Base-by-base conservation (phyloP, 768 basidiomycete genomes). In the Grammothele lineata region DNA sequence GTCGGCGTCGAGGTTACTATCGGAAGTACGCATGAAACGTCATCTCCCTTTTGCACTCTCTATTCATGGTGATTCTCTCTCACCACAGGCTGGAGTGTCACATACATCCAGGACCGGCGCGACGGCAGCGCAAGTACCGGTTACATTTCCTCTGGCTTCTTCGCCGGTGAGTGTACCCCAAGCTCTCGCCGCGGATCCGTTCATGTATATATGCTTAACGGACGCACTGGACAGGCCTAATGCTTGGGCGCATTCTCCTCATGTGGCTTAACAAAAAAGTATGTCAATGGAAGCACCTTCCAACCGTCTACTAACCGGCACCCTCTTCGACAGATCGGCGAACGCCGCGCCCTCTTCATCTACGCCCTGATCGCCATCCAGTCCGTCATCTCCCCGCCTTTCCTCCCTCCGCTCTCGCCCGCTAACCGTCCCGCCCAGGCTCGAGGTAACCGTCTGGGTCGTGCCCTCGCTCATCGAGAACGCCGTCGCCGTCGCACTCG, bases 381-480 rank as follows among this genome's bases (percentile, higher is more conserved):
- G 61, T 62, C 17, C 38, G 59, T 38, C 34, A 11, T n/a, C 17
- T 17, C 23, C 5, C n/a, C 5, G 4, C 21, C 15, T 19, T 15
- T 19, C 4, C 37, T 17, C 8, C 7, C 6, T 21, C 4, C 17
- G 18, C 37, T 10, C 19, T 18, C n/a, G n/a, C 4, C 7, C 11
- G 18, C 36, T 18, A 3, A 33, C 37, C 22, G 2, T 8, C 21
- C n/a, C 5, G 19, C 5, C 11, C 39, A 54, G 56, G n/a, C 47
- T 55, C 14, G 57, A 55, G 19, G 47, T 55, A 14, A 68, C 73
- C 12, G 65, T 80, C 27, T 81, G 78, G 79, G 66, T 73, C 26
- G 73, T 76, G 1, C 72, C 74, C 1, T 72, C 69, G 19, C 64
- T 81, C 40, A 58, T 77, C 38, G 75, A 69, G 30, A 74, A 76